A percentile compares a stretch with the other conserved stretches of the same genome.
phyloP scores from a whole-genome alignment of 108 stramenopile genomes.

The Skeletonema tropicum region DNA sequence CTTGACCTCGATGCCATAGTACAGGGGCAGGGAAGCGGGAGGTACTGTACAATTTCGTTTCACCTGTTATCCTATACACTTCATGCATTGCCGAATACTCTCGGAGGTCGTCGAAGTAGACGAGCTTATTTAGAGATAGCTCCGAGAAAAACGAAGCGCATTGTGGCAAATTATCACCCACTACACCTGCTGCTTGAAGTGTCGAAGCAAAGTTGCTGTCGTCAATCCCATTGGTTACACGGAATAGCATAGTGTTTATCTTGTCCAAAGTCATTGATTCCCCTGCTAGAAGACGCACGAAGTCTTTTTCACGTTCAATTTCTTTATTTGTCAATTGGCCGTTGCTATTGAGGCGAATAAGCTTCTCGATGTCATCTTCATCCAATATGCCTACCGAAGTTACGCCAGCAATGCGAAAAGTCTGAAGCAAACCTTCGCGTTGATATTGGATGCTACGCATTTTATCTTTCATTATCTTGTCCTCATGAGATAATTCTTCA shows the following conservation, averaged over 20 bases:
- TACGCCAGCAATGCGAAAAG: slow-evolving; percentile 24
- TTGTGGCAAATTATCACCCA: slow-evolving; percentile 8
- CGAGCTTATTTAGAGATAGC: slow-evolving; percentile 16
- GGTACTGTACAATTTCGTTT: slow-evolving; percentile 1
- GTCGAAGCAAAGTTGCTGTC: slow-evolving; percentile 32
- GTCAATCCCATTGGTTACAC: slow-evolving; percentile 35
- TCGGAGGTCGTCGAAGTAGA: slow-evolving; percentile 41
- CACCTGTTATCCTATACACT: slow-evolving; percentile 35
- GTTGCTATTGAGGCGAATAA: slow-evolving; percentile 12
- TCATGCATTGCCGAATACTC: slow-evolving; percentile 41
- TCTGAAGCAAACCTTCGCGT: slow-evolving; percentile 22
- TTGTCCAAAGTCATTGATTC: slow-evolving; percentile 18
- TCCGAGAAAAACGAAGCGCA: slow-evolving; percentile 29
- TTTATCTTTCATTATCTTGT: slow-evolving; percentile 18
- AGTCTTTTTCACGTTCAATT: slow-evolving; percentile 30
- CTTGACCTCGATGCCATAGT: slow-evolving; percentile 24
- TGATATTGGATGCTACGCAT: slow-evolving; percentile 6
- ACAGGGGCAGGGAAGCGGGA: slow-evolving; percentile 34
- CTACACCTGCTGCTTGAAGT: slow-evolving; percentile 14
- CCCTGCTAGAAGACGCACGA: slow-evolving; percentile 14
- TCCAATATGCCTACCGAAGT: slow-evolving; percentile 25
- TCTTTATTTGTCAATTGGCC: slow-evolving; percentile 25
- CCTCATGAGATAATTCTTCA: neutral
- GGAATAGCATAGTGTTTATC: slow-evolving; percentile 23
- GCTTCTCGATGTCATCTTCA: slow-evolving; percentile 17